These are phyloP conservation scores for Cetraspora pellucida DNA, from an alignment of 192 early-diverging fungal species.

Conservation along the genomic window DNA sequence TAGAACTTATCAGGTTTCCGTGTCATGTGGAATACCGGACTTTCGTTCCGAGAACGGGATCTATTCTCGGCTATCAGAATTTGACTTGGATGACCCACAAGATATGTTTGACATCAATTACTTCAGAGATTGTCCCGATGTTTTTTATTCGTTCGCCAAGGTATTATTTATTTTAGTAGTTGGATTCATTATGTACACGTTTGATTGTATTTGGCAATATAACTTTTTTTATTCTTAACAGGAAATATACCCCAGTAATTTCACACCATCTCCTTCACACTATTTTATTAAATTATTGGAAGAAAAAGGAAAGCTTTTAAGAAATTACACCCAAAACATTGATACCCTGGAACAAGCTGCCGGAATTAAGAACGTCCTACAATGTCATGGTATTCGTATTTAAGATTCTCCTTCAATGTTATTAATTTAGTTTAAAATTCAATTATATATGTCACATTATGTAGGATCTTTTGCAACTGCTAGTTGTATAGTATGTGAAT, in stretches of 20 bases:
- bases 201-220: slow-evolving; percentile 5
- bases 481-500: slow-evolving; percentile 83
- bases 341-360: slow-evolving; percentile 91
- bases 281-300: slow-evolving; percentile 89
- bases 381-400: slow-evolving; percentile 79
- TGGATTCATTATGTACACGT: background rate
- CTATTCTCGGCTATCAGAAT: slow-evolving; percentile 86
- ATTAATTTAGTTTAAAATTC: background rate
- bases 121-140: slow-evolving; percentile 81
- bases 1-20: slow-evolving; percentile 62
- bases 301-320: slow-evolving; percentile 77
- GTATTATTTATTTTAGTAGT: slow-evolving; percentile 24
- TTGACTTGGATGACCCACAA: slow-evolving; percentile 89
- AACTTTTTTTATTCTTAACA: slow-evolving; percentile 30
- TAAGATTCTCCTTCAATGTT: background rate
- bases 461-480: slow-evolving; percentile 94
- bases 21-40: slow-evolving; percentile 96
- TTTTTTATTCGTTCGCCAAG: slow-evolving; percentile 95
- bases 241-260: slow-evolving; percentile 89
- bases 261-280: slow-evolving; percentile 84
- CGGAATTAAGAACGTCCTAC: slow-evolving; percentile 78
- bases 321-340: slow-evolving; percentile 99
- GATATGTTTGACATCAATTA: slow-evolving; percentile 96
- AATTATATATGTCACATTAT: background rate
- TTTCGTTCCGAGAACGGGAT: slow-evolving; percentile 94